These are phyloP conservation scores for Torulaspora indica DNA, from an alignment of 805 yeast genomes.

Conservation along the genomic window DNA sequence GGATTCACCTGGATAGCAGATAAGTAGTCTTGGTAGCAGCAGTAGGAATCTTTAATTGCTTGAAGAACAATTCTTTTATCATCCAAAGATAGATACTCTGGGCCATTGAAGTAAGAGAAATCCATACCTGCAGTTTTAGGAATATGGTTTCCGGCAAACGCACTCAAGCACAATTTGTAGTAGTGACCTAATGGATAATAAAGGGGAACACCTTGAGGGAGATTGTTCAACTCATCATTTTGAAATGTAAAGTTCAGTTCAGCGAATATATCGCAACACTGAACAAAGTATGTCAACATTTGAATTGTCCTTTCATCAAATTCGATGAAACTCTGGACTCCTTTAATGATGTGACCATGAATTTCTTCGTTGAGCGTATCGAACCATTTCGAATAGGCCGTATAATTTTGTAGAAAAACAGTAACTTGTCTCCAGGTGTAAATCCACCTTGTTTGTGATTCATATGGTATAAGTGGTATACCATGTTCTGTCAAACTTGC, in stretches of 20 bases:
- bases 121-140: not conserved
- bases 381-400: not conserved
- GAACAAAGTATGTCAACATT: constrained; percentile 7
- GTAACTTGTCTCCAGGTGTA: constrained; percentile 9
- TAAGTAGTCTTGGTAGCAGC: constrained; percentile 5
- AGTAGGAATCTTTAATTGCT: constrained; percentile 6
- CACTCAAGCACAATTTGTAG: constrained; percentile 7
- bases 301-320: constrained; percentile 3
- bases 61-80: constrained; percentile 8
- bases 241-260: not conserved
- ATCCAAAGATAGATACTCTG: constrained; percentile 5
- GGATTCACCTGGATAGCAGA: constrained; percentile 6
- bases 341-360: not conserved
- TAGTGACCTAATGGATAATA: constrained; percentile 6
- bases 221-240: not conserved
- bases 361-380: not conserved
- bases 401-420: constrained; percentile 5
- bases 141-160: constrained; percentile 5
- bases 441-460: constrained; percentile 3
- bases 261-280: constrained; percentile 5
- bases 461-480: constrained; percentile 7
- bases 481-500: not conserved
- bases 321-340: constrained; percentile 1
- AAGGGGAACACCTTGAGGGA: constrained; percentile 1
- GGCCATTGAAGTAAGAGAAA: constrained; percentile 5